Percentiles rank a stretch among this genome's conserved stretches.
Evolutionary conservation across 2,329 filamentous ascomycete genomes (phyloP).

Genomic region (Colletotrichum sublineola): DNA sequence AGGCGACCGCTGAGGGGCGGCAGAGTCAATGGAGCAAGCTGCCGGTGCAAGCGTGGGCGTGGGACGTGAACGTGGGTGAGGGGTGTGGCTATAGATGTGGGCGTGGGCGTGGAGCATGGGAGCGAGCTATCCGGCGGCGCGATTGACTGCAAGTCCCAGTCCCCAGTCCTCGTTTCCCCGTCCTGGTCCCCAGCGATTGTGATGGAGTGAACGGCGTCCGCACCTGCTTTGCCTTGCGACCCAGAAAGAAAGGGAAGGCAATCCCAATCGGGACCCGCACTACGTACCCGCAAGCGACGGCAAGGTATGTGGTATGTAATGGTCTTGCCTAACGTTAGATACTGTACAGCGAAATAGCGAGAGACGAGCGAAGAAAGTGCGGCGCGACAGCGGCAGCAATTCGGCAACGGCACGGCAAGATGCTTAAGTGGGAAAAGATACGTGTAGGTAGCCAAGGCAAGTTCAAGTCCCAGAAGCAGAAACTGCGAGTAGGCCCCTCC

Average conservation of each 20-base stretch:
- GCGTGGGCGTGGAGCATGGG: slow-evolving; percentile 17
- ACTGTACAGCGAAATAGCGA: slow-evolving; percentile 22
- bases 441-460: not conserved
- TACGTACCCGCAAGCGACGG: slow-evolving; percentile 36
- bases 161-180: not conserved
- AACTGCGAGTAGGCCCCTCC: not conserved
- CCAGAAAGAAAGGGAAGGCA: slow-evolving; percentile 13
- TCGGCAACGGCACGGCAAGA: slow-evolving; percentile 35
- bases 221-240: not conserved
- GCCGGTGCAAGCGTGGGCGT: slow-evolving; percentile 10
- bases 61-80: slow-evolving; percentile 16
- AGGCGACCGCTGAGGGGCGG: slow-evolving; percentile 11
- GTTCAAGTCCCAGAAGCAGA: not conserved
- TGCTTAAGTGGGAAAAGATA: not conserved
- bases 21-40: slow-evolving; percentile 9
- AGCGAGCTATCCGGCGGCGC: slow-evolving; percentile 36
- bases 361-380: slow-evolving; percentile 35
- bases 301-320: slow-evolving; percentile 2
- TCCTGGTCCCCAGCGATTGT: not conserved
- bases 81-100: slow-evolving; percentile 15
- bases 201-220: not conserved
- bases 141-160: slow-evolving; percentile 32
- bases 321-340: slow-evolving; percentile 1
- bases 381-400: slow-evolving; percentile 17
- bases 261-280: slow-evolving; percentile 34